Evolutionary conservation across 768 basidiomycete genomes (phyloP), one percentile per base, ranked within the genome.

Genomic region (Russula sp.): DNA sequence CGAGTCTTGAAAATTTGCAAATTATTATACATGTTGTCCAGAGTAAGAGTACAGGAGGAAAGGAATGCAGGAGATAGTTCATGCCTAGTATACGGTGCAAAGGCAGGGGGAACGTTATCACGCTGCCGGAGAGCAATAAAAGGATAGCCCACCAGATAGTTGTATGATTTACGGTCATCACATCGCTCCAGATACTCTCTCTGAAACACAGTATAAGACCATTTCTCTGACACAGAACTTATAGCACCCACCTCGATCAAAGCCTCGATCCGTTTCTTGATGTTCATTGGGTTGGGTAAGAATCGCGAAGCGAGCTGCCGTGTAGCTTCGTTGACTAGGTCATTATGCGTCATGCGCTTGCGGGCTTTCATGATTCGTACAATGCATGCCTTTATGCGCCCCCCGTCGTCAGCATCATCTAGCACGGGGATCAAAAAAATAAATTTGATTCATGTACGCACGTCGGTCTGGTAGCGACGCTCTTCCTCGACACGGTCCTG

Each of bases 281-380:
- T 92, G 65, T 82, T 79, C 46, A 84, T 72, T 43, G 94, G 89
- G 65, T 91, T 86, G 0, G 96, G 96, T 52, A 82, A 82, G 79
- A 98, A 99, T 5, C 96, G 84, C 60, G 78, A 78, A 20, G 89
- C 78, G 4, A 99, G 75, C 67, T 98, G 96, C 22, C 85, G 83
- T 48, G 91, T 92, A 38, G 93, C 93, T 73, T 98, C 95, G 67
- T 87, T 88, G 63, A 98, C 79, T 14, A 99, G 81, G 59, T 94
- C 92, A 61, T 85, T 91, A 69, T 98, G 93, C 7, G 79, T 75
- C 85, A 98, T 86, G 57, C 83, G 81, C 71, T 98, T 98, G 58
- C 94, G 78, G 70, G 93, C 87, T 75, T 98, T 98, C 96, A 99
- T 98, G 34, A 98, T 86, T 36, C 97, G 86, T 29, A 99, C 97